Evolutionary conservation across 1,284 basidiomycete genomes (phyloP).

Genomic region (Ceratobasidium sp.): DNA sequence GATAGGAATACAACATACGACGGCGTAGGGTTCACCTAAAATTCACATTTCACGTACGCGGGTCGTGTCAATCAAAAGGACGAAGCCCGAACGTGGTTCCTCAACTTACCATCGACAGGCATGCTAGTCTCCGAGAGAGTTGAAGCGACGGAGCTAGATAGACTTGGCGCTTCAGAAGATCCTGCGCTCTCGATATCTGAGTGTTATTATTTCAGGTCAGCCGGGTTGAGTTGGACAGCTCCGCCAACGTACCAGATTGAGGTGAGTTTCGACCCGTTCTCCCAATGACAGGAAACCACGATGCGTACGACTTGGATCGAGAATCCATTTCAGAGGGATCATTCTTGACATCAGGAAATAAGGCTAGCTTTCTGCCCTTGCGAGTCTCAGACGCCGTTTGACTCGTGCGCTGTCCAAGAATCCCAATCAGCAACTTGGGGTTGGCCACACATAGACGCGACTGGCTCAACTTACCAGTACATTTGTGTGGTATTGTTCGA

Average conservation of each 20-base stretch:
- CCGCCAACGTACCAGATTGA: not conserved
- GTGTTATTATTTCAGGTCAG: too few species aligned
- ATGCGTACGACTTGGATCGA: not conserved
- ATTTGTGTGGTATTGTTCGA: conserved; percentile 7
- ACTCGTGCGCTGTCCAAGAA: not conserved
- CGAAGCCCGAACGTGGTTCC: too few species aligned
- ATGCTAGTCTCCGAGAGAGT: not conserved
- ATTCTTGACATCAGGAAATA: not conserved
- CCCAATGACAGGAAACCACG: conserved; percentile 28
- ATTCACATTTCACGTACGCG: too few species aligned
- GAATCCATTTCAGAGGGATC: not conserved
- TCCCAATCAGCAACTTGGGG: too few species aligned
- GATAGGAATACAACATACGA: conserved; percentile 11
- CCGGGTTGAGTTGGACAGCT: too few species aligned
- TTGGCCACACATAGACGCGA: not conserved
- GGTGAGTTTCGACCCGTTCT: not conserved
- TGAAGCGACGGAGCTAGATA: not conserved
- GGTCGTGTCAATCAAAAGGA: too few species aligned
- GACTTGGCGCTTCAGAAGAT: not conserved
- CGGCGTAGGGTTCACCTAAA: not conserved
- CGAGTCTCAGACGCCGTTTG: not conserved
- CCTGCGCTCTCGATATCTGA: conserved; percentile 11
- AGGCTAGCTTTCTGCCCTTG: not conserved
- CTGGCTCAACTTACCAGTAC: conserved; percentile 16
- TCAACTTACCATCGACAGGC: not conserved